These are phyloP conservation scores for Plantago ovata DNA, from an alignment of 257 asterid species.

Conservation along the genomic window DNA sequence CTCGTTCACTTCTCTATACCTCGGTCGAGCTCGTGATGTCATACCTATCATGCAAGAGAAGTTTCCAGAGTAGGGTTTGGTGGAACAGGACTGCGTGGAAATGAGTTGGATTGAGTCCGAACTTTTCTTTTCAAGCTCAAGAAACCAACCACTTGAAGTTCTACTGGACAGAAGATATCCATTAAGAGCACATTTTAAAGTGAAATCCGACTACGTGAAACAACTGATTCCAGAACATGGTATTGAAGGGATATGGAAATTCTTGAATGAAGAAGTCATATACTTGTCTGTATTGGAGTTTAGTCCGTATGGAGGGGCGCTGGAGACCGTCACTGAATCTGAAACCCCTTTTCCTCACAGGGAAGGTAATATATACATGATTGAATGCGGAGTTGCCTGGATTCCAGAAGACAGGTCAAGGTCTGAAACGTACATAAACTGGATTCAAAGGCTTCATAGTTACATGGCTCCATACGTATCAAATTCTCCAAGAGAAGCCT, in stretches of 20 bases:
- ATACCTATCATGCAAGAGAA: constrained; percentile 23
- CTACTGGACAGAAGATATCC: neutral
- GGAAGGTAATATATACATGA: neutral
- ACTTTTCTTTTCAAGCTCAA: neutral
- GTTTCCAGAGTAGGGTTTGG: constrained; percentile 25
- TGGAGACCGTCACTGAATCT: neutral
- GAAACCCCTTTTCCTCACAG: constrained; percentile 11
- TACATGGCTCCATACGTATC: constrained; percentile 10
- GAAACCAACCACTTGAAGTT: neutral
- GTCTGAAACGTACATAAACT: neutral
- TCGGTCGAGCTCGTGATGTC: constrained; percentile 32
- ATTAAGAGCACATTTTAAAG: neutral
- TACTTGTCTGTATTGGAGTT: neutral
- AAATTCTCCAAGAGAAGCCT: constrained; percentile 6
- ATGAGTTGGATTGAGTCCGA: constrained; percentile 24
- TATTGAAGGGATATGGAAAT: constrained; percentile 17
- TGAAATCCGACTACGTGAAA: constrained; percentile 14
- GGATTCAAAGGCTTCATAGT: neutral
- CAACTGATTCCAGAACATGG: neutral
- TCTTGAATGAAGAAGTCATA: constrained; percentile 2
- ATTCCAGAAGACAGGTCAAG: neutral
- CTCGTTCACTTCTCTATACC: constrained; percentile 26
- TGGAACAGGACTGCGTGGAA: constrained; percentile 13
- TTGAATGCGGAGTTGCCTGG: neutral
- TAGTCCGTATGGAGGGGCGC: constrained; percentile 11